Percentiles rank a stretch among this genome's conserved stretches.
Evolutionary conservation across 371 early-diverging fungal genomes (phyloP).

Genomic region (Synchytrium microbalum): DNA sequence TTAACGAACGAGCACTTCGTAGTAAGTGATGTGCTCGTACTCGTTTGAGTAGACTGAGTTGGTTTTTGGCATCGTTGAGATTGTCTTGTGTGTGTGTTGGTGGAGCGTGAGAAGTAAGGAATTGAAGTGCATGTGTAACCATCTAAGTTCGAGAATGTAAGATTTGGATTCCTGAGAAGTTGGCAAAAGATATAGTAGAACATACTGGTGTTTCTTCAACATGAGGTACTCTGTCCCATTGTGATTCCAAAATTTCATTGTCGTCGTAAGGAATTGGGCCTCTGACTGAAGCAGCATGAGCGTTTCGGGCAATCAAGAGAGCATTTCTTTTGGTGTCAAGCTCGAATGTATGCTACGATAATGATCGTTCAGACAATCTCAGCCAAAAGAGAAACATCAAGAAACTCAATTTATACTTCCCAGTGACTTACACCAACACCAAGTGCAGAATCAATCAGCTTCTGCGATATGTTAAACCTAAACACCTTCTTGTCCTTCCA

Average conservation of each 20-base stretch:
- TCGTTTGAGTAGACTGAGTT: constrained; percentile 31
- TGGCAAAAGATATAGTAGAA: constrained; percentile 3
- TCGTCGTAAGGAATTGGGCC: constrained; percentile 35
- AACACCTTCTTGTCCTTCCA: constrained; percentile 27
- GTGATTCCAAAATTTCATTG: constrained; percentile 21
- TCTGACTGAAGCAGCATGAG: constrained; percentile 19
- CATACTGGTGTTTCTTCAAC: constrained; percentile 20
- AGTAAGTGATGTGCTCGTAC: constrained; percentile 38
- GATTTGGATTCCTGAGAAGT: too few species aligned
- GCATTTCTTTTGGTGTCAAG: constrained; percentile 17
- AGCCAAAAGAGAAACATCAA: not conserved
- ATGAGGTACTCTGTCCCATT: constrained; percentile 23
- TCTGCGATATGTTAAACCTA: constrained; percentile 29
- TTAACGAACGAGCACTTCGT: constrained; percentile 20
- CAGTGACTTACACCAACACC: constrained; percentile 30
- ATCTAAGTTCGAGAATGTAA: too few species aligned
- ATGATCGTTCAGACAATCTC: too few species aligned
- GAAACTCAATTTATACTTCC: constrained; percentile 1
- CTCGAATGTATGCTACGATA: constrained; percentile 9
- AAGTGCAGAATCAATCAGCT: constrained; percentile 20
- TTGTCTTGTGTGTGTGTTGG: not conserved
- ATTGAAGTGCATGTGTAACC: too few species aligned
- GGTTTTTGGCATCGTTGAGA: constrained; percentile 4
- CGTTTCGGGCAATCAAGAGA: constrained; percentile 20
- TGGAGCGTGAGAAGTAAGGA: constrained; percentile 2